Conservation (phyloP, 768 basidiomycete genomes). For the Hericium rajendrae region DNA sequence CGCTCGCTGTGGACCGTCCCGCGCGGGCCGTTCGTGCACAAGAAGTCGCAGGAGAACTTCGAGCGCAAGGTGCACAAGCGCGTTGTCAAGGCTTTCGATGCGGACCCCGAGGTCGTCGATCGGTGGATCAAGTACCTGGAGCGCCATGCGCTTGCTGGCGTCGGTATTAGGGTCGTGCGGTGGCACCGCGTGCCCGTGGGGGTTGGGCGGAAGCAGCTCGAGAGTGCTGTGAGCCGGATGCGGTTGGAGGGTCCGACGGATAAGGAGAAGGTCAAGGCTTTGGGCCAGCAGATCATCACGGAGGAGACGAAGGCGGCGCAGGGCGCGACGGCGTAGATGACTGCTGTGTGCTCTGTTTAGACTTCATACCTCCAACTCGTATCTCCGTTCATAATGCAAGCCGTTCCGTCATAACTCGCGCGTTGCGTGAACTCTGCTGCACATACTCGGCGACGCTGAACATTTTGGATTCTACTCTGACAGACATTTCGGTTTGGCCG, state of each 20-base stretch:
- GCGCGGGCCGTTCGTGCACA: constrained; percentile 81
- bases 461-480: too few relatives aligned
- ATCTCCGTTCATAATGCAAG: too few relatives aligned
- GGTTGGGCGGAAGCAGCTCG: constrained; percentile 32
- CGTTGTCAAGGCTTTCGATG: constrained; percentile 85
- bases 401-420: too few relatives aligned
- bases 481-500: too few relatives aligned
- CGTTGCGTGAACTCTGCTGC: too few relatives aligned
- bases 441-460: too few relatives aligned
- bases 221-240: constrained; percentile 25
- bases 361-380: too few relatives aligned
- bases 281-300: constrained; percentile 22
- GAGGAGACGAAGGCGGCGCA: constrained; percentile 20
- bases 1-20: constrained; percentile 81
- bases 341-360: too few relatives aligned
- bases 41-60: constrained; percentile 95
- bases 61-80: constrained; percentile 77
- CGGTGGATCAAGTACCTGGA: constrained; percentile 75
- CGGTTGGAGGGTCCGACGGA: constrained; percentile 22
- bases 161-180: constrained; percentile 74
- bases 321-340: background rate
- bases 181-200: constrained; percentile 63
- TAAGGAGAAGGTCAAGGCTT: constrained; percentile 24
- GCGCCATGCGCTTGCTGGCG: constrained; percentile 69
- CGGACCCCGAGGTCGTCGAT: constrained; percentile 67